phyloP scores from a whole-genome alignment of 345 rosid genomes.

The Noccaea bulbosa region DNA sequence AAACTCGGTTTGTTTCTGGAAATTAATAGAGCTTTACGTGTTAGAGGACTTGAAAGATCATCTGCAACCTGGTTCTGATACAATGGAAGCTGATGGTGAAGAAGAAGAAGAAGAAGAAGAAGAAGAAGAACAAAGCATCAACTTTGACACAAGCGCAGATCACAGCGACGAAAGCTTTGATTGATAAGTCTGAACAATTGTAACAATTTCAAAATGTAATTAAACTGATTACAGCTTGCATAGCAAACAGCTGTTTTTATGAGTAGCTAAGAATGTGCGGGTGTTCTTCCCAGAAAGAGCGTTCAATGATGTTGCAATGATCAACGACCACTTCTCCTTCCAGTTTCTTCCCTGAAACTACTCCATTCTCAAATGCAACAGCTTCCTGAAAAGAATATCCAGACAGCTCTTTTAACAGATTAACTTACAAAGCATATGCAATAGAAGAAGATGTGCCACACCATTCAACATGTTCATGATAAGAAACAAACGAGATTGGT shows the following conservation, averaged over 20 bases:
- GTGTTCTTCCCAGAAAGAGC: slow-evolving; percentile 65
- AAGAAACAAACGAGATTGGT: slow-evolving; percentile 1
- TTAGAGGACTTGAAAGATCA: slow-evolving; percentile 56
- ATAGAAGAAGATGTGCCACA: slow-evolving; percentile 7
- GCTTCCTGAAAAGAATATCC: slow-evolving; percentile 44
- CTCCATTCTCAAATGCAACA: slow-evolving; percentile 35
- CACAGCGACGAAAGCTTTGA: not conserved
- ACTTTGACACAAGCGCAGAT: slow-evolving; percentile 18
- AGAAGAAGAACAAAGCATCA: slow-evolving; percentile 41
- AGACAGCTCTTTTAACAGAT: slow-evolving; percentile 10
- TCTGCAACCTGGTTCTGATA: slow-evolving; percentile 37
- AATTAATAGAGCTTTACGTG: slow-evolving; percentile 67
- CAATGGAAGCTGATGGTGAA: slow-evolving; percentile 13
- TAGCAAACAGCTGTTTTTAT: not conserved
- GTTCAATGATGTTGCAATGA: slow-evolving; percentile 67
- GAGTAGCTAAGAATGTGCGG: slow-evolving; percentile 51
- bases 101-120: slow-evolving; percentile 5
- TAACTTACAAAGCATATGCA: slow-evolving; percentile 19
- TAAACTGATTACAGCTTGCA: too few species aligned
- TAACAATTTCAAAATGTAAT: too few species aligned
- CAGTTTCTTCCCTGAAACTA: slow-evolving; percentile 24
- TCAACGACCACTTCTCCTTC: slow-evolving; percentile 46
- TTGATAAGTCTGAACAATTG: too few species aligned
- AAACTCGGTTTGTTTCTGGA: slow-evolving; percentile 65
- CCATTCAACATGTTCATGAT: slow-evolving; percentile 37